These are phyloP conservation scores for Thelonectria discophora DNA, from an alignment of 2,329 filamentous ascomycete species.

Conservation along the genomic window DNA sequence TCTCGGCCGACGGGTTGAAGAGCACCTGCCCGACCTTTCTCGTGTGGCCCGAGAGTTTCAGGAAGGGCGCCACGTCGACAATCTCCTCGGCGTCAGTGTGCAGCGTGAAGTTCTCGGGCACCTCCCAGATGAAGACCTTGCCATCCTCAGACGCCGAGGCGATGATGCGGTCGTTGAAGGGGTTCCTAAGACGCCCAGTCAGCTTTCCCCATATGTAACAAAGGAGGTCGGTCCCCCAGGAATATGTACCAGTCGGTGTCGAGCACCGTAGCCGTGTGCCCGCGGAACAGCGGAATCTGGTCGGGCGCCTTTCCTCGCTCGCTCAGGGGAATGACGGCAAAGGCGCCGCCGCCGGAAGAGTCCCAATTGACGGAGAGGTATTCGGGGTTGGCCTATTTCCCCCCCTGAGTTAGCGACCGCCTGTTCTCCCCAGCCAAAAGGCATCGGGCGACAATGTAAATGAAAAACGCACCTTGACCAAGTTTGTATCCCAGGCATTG, in stretches of 20 bases:
- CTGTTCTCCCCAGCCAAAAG: no score
- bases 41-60: conserved; percentile 86
- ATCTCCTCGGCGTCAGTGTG: conserved; percentile 87
- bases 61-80: conserved; percentile 80
- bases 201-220: conserved; percentile 18
- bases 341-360: conserved; percentile 91
- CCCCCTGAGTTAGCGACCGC: no score
- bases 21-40: conserved; percentile 98
- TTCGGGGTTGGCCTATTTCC: conserved; percentile 83
- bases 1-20: conserved; percentile 96
- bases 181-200: conserved; percentile 70
- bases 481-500: conserved; percentile 99
- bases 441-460: conserved; percentile 27
- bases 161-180: conserved; percentile 93
- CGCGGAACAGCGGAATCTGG: conserved; percentile 91
- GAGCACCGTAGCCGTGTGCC: conserved; percentile 93
- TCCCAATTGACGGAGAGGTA: conserved; percentile 99
- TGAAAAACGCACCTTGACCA: conserved; percentile 80
- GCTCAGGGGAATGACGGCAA: conserved; percentile 90
- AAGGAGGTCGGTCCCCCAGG: conserved; percentile 11
- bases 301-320: conserved; percentile 93
- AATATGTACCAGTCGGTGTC: conserved; percentile 89
- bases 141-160: conserved; percentile 96
- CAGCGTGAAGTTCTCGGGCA: conserved; percentile 86
- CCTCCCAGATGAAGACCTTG: conserved; percentile 96